Conservation (phyloP, 345 rosid genomes). For the Rubroshorea leprosula region DNA sequence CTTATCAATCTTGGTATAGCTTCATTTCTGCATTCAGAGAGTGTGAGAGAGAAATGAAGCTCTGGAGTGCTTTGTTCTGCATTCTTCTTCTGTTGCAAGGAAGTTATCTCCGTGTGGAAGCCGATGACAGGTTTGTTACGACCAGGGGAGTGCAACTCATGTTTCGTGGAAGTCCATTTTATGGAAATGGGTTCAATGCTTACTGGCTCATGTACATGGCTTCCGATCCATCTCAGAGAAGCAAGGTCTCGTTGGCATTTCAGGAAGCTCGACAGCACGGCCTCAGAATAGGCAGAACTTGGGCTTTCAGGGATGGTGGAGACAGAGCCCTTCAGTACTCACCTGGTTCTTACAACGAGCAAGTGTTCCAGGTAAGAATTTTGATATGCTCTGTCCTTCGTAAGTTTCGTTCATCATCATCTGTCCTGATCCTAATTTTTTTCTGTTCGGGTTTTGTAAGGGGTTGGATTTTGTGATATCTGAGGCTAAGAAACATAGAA, state of each 20-base stretch:
- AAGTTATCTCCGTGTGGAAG: no score
- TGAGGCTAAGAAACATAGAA: slow-evolving; percentile 47
- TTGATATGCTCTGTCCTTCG: not conserved
- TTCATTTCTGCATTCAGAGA: no score
- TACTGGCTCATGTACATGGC: slow-evolving; percentile 75
- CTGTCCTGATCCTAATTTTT: no score
- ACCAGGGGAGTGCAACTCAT: slow-evolving; percentile 43
- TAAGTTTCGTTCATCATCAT: not conserved
- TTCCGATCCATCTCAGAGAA: slow-evolving; percentile 43
- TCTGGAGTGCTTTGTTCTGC: no score
- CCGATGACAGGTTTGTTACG: no score
- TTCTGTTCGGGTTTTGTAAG: slow-evolving; percentile 20
- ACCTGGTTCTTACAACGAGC: slow-evolving; percentile 61
- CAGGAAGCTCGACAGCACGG: slow-evolving; percentile 51
- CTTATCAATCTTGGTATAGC: no score
- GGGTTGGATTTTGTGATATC: slow-evolving; percentile 72
- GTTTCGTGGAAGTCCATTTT: slow-evolving; percentile 34
- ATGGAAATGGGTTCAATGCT: slow-evolving; percentile 76
- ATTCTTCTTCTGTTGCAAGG: no score
- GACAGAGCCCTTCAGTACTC: slow-evolving; percentile 55
- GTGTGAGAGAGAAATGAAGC: no score
- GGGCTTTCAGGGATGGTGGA: slow-evolving; percentile 77
- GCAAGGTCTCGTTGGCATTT: slow-evolving; percentile 45
- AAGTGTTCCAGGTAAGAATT: slow-evolving; percentile 48
- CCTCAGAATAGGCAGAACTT: slow-evolving; percentile 67